Conservation (phyloP, 345 rosid genomes). For the Gossypium sturtianum region DNA sequence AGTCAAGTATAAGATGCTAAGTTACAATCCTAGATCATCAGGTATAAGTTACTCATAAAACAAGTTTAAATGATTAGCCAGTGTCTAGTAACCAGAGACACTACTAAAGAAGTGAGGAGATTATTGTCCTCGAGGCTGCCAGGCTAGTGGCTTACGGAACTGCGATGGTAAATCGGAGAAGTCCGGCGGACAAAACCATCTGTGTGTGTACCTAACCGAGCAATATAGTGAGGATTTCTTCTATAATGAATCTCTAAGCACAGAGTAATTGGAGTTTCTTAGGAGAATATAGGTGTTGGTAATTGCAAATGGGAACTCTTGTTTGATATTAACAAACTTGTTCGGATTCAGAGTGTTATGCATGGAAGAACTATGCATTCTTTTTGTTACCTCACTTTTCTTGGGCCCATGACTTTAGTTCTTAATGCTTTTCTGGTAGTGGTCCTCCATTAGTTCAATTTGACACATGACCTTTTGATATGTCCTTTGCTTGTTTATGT, state of each 20-base stretch:
- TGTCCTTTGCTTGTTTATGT: slow-evolving; percentile 18
- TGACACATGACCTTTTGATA: slow-evolving; percentile 15
- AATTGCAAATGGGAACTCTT: not conserved
- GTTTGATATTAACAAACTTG: not conserved
- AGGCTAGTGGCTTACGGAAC: not conserved
- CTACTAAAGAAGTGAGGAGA: not conserved
- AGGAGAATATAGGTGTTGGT: slow-evolving; percentile 5
- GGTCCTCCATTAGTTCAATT: slow-evolving; percentile 21
- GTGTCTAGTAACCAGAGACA: not conserved
- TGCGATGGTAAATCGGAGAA: not conserved
- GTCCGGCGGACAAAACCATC: not conserved
- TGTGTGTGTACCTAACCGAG: not conserved
- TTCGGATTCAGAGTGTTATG: not conserved
- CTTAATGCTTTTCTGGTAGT: slow-evolving; percentile 5
- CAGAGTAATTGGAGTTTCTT: not conserved
- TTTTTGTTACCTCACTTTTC: not conserved
- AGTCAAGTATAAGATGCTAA: not conserved
- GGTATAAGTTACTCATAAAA: not conserved
- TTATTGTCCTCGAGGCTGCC: not conserved
- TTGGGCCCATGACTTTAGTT: slow-evolving; percentile 4
- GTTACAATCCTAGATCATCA: not conserved
- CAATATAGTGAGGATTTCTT: not conserved
- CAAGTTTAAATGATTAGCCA: not conserved
- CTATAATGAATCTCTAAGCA: not conserved
- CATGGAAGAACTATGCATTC: slow-evolving; percentile 10